A percentile compares a stretch with the other conserved stretches of the same genome.
Evolutionary conservation across 1,284 basidiomycete species (phyloP).

Genomic region (Takashimella tepidaria): DNA sequence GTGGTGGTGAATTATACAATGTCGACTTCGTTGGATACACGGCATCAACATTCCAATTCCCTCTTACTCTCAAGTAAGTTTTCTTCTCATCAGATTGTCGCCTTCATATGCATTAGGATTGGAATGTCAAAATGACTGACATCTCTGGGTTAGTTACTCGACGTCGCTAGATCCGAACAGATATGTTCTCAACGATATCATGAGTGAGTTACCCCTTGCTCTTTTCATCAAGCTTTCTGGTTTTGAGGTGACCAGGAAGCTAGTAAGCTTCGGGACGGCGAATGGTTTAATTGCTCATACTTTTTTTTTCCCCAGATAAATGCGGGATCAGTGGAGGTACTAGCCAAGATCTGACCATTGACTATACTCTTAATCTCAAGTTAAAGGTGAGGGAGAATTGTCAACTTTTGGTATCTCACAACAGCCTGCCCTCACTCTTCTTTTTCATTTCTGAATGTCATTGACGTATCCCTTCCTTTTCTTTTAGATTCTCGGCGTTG

Average conservation of each 20-base stretch:
- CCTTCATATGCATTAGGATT: too few species aligned
- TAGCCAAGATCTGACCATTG: constrained; percentile 57
- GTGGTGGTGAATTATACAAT: constrained; percentile 60
- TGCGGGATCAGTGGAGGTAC: constrained; percentile 58
- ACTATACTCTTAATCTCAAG: constrained; percentile 55
- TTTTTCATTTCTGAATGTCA: too few species aligned
- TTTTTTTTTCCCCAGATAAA: constrained; percentile 49
- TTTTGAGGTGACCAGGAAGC: not conserved
- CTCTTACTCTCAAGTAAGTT: constrained; percentile 59
- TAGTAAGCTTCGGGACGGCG: too few species aligned
- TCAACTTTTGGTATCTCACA: constrained; percentile 57
- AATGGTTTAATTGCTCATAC: too few species aligned
- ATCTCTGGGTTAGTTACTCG: constrained; percentile 63
- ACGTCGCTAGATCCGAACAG: constrained; percentile 57
- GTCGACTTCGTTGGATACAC: constrained; percentile 62
- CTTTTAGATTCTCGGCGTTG: constrained; percentile 57
- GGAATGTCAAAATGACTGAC: too few species aligned
- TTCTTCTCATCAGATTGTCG: not conserved
- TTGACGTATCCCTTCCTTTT: too few species aligned
- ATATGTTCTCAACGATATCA: constrained; percentile 57
- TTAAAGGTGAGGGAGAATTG: constrained; percentile 20
- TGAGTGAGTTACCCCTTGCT: constrained; percentile 22
- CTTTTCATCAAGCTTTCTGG: too few species aligned
- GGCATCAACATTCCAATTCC: constrained; percentile 72
- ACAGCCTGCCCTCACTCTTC: too few species aligned